Conservation (phyloP, 345 rosid genomes). For the Salix brachista region DNA sequence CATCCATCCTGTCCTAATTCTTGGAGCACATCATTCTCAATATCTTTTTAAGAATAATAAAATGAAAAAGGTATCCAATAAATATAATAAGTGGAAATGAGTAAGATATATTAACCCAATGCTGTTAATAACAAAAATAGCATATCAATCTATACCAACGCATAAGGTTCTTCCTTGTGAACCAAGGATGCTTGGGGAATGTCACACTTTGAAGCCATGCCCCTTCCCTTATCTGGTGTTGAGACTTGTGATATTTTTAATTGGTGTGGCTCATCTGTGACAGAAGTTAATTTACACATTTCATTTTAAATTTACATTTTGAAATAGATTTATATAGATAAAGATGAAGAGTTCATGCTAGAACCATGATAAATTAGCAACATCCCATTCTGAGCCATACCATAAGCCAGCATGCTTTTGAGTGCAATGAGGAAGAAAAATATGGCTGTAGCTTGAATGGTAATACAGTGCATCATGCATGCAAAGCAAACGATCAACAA, state of each 20-base stretch:
- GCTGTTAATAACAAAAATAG: background rate
- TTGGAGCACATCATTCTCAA: too few species aligned
- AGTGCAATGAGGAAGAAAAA: too few species aligned
- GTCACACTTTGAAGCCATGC: slow-evolving; percentile 55
- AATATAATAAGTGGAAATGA: background rate
- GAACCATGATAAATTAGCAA: background rate
- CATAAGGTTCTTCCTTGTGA: slow-evolving; percentile 69
- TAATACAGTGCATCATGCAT: too few species aligned
- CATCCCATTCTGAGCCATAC: background rate
- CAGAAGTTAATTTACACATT: slow-evolving; percentile 7
- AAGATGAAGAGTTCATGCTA: background rate
- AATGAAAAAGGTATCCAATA: background rate
- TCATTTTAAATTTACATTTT: slow-evolving; percentile 3
- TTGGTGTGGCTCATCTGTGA: slow-evolving; percentile 42
- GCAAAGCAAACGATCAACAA: too few species aligned
- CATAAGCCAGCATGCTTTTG: too few species aligned
- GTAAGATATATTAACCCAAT: background rate
- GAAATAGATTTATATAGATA: background rate
- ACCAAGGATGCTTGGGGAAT: slow-evolving; percentile 66
- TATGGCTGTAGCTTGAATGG: too few species aligned
- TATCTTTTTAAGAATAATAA: too few species aligned
- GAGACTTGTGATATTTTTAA: slow-evolving; percentile 42
- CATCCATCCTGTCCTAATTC: too few species aligned
- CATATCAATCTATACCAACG: slow-evolving; percentile 42
- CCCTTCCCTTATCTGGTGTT: slow-evolving; percentile 68